phyloP scores from a whole-genome alignment of 176 grass and related monocot genomes.

The Eragrostis nindensis region DNA sequence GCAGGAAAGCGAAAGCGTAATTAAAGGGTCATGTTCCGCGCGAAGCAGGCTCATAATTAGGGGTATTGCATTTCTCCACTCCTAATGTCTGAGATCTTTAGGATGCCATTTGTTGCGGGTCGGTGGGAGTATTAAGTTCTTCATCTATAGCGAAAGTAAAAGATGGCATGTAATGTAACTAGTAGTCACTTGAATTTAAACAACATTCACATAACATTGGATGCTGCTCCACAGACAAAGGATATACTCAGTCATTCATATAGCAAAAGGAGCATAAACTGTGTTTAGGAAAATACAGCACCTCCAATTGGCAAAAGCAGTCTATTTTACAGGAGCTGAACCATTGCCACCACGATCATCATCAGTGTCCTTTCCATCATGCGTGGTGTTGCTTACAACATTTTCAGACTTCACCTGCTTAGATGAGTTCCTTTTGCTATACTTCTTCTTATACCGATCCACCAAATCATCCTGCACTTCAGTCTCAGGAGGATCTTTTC shows the following conservation, averaged over 20 bases:
- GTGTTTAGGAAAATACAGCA: conserved; percentile 4
- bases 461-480: conserved; percentile 18
- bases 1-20: too few relatives aligned
- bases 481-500: conserved; percentile 27
- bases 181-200: background rate
- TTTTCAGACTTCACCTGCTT: conserved; percentile 30
- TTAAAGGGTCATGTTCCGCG: too few relatives aligned
- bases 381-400: background rate
- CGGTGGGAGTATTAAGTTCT: background rate
- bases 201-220: background rate
- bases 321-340: conserved; percentile 37
- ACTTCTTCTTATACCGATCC: conserved; percentile 58
- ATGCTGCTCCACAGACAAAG: conserved; percentile 7
- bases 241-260: background rate
- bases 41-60: too few relatives aligned
- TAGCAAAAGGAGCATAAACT: background rate
- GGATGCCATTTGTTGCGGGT: too few relatives aligned
- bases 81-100: too few relatives aligned
- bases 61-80: too few relatives aligned
- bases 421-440: conserved; percentile 48
- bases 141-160: background rate
- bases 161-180: conserved; percentile 10
- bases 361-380: conserved; percentile 20
- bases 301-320: conserved; percentile 25
- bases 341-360: conserved; percentile 22